Percentiles rank a stretch among this genome's conserved stretches.
phyloP scores from a whole-genome alignment of 106 monocot species.

The Posidonia australis region DNA sequence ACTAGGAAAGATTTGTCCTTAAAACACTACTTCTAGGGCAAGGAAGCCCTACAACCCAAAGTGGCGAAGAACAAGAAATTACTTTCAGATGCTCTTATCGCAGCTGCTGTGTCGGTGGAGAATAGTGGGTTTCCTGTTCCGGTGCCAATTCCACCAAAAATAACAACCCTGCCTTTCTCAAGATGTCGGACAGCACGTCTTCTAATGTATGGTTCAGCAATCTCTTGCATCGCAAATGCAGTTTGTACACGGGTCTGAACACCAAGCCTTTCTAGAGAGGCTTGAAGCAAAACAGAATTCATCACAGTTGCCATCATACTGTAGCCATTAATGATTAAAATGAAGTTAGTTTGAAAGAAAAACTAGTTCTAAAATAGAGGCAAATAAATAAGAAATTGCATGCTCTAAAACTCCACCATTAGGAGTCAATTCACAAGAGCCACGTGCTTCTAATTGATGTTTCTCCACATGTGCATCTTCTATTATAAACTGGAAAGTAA shows the following conservation, averaged over 20 bases:
- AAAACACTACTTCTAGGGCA: no score
- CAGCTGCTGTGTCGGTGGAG: conserved; percentile 75
- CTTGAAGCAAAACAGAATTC: conserved; percentile 94
- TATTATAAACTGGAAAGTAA: neutral
- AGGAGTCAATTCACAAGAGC: no score
- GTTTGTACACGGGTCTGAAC: conserved; percentile 80
- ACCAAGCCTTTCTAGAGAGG: conserved; percentile 85
- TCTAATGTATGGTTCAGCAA: conserved; percentile 91
- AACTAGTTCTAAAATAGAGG: neutral
- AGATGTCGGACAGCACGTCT: conserved; percentile 89
- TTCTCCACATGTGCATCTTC: neutral
- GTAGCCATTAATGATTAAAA: conserved; percentile 5
- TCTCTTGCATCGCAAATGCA: conserved; percentile 80
- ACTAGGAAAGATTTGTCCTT: no score
- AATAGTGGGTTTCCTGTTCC: conserved; percentile 74
- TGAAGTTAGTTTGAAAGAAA: neutral
- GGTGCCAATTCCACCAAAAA: conserved; percentile 82
- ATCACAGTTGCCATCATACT: conserved; percentile 99
- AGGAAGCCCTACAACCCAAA: no score
- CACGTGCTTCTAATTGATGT: no score
- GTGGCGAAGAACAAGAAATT: neutral
- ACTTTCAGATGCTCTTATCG: conserved; percentile 89
- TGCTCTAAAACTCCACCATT: neutral
- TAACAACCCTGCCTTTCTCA: conserved; percentile 93
- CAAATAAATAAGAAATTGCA: neutral